Conservation (phyloP, 768 basidiomycete genomes). For the Naganishia vaughanmartiniae region DNA sequence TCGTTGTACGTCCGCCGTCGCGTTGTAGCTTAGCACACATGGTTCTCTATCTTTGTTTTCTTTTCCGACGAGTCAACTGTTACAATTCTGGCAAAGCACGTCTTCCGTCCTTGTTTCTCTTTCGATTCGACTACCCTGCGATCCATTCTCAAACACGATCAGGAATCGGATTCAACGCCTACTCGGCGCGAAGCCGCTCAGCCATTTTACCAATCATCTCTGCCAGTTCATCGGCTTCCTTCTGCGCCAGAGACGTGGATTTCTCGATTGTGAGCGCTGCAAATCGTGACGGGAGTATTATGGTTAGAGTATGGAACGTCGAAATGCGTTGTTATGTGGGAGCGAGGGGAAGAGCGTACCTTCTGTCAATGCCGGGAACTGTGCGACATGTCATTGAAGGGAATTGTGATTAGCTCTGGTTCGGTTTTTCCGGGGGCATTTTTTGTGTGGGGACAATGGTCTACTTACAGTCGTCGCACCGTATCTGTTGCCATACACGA, state of each 20-base stretch:
- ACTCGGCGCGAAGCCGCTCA: constrained; percentile 26
- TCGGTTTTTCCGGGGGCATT: too few relatives aligned
- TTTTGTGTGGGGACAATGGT: background rate
- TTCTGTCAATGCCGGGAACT: constrained; percentile 27
- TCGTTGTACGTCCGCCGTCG: too few relatives aligned
- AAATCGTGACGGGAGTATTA: too few relatives aligned
- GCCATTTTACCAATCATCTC: constrained; percentile 25
- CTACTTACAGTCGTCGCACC: constrained; percentile 44
- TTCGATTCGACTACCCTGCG: too few relatives aligned
- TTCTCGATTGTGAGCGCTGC: constrained; percentile 48
- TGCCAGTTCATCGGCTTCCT: constrained; percentile 46
- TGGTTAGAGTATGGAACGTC: constrained; percentile 28
- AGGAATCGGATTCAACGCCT: background rate
- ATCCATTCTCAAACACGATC: too few relatives aligned
- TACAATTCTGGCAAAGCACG: too few relatives aligned
- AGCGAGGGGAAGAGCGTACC: background rate
- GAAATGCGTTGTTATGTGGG: constrained; percentile 42
- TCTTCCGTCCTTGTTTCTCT: too few relatives aligned
- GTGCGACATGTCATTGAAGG: too few relatives aligned
- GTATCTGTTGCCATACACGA: too few relatives aligned
- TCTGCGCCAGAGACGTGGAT: constrained; percentile 41
- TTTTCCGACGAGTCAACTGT: too few relatives aligned
- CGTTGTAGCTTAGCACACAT: too few relatives aligned
- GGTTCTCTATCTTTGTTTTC: too few relatives aligned
- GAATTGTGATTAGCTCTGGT: background rate